Percentiles rank a stretch among this genome's conserved stretches.
Conservation (phyloP, 768 basidiomycete genomes). For the Amylocystis lapponica region DNA sequence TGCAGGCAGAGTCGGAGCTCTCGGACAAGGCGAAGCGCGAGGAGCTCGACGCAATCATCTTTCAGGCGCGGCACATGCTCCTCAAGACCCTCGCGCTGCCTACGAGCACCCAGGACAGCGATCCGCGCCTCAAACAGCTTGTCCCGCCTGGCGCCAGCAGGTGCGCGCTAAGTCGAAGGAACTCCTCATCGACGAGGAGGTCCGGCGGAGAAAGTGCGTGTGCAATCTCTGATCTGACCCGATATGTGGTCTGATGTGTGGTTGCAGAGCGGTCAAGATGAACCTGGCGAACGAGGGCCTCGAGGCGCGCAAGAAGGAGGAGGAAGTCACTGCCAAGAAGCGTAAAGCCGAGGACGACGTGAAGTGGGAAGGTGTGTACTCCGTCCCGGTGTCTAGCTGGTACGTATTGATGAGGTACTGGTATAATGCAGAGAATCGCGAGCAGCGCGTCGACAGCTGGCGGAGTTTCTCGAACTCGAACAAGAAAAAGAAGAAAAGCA, state of each 20-base stretch:
- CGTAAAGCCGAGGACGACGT: constrained; percentile 87
- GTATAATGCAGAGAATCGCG: constrained; percentile 38
- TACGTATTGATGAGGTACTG: background rate
- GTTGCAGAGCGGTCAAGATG: constrained; percentile 85
- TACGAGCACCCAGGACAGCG: constrained; percentile 48
- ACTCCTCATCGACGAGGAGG: constrained; percentile 84
- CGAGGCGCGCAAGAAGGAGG: constrained; percentile 91
- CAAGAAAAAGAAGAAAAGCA: constrained; percentile 84
- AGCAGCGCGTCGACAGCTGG: constrained; percentile 83
- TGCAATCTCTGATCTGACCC: background rate
- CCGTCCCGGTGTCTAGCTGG: background rate
- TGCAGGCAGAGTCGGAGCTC: constrained; percentile 79
- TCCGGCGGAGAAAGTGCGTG: constrained; percentile 77
- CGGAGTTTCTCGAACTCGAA: constrained; percentile 58
- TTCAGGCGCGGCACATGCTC: constrained; percentile 63
- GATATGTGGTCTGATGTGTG: background rate
- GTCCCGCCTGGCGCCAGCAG: constrained; percentile 62
- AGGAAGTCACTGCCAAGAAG: constrained; percentile 70
- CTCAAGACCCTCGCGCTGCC: constrained; percentile 63
- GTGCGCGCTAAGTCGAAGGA: constrained; percentile 74
- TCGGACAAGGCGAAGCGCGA: constrained; percentile 74
- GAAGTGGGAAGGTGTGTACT: constrained; percentile 73
- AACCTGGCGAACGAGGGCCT: constrained; percentile 88
- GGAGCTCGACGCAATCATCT: constrained; percentile 75
- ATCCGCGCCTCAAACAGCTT: constrained; percentile 48